These are phyloP conservation scores for Penicillium nucicola DNA, from an alignment of 495 filamentous ascomycete species.

Conservation along the genomic window DNA sequence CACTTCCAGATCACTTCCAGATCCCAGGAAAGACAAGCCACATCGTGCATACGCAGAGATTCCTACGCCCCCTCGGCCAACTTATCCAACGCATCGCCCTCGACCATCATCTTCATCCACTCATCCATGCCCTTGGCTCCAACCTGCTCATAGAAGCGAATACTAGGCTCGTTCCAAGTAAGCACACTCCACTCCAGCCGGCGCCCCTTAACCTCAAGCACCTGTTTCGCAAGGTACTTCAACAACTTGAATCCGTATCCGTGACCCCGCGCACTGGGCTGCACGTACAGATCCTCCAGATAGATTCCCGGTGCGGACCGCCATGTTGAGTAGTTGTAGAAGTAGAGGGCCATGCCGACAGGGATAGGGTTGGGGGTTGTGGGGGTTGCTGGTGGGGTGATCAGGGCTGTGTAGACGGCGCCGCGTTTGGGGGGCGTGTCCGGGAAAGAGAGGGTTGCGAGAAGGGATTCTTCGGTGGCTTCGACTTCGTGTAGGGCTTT, in stretches of 20 bases:
- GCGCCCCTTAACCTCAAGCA: conserved; percentile 61
- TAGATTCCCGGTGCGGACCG: conserved; percentile 82
- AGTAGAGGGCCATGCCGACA: conserved; percentile 65
- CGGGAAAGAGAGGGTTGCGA: conserved; percentile 75
- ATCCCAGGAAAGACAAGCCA: not conserved
- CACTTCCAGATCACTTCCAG: too few relatives aligned
- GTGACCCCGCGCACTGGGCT: conserved; percentile 61
- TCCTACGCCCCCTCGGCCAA: conserved; percentile 39
- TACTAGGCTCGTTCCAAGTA: conserved; percentile 84
- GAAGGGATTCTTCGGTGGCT: conserved; percentile 72
- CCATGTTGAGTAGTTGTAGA: conserved; percentile 83
- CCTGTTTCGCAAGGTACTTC: conserved; percentile 71
- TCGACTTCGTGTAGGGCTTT: conserved; percentile 64
- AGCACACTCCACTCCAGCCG: conserved; percentile 92
- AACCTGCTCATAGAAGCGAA: conserved; percentile 77
- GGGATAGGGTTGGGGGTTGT: conserved; percentile 29
- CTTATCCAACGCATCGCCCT: conserved; percentile 63
- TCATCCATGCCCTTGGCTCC: conserved; percentile 81
- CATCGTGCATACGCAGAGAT: not conserved
- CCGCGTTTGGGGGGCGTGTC: conserved; percentile 35
- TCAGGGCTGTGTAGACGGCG: conserved; percentile 42
- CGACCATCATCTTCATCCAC: conserved; percentile 90
- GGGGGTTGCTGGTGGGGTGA: conserved; percentile 30
- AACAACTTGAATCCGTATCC: conserved; percentile 81
- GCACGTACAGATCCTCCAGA: conserved; percentile 89